Evolutionary conservation across 2,329 filamentous ascomycete genomes (phyloP).

Genomic region (Diplodia intermedia): DNA sequence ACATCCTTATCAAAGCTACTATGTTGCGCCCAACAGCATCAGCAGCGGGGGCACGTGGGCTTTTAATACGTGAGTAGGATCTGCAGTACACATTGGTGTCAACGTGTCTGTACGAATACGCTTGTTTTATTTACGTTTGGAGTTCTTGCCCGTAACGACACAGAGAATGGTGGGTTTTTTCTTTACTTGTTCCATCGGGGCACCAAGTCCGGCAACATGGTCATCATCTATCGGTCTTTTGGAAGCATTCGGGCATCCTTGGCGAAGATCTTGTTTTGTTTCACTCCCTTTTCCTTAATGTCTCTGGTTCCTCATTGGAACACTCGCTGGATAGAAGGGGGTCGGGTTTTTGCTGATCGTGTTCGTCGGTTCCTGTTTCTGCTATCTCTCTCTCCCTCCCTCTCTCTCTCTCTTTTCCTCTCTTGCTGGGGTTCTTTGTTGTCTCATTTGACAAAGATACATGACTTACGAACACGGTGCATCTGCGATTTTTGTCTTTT

Average conservation of each 20-base stretch:
- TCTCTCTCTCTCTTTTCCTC: background rate
- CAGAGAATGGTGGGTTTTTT: background rate
- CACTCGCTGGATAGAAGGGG: background rate
- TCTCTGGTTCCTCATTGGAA: background rate
- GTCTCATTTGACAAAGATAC: background rate
- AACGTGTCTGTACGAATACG: background rate
- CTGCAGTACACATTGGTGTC: background rate
- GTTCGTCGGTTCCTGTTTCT: background rate
- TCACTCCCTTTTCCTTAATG: background rate
- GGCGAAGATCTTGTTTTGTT: background rate
- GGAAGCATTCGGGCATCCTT: background rate
- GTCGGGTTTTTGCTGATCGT: background rate
- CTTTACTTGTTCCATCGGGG: background rate
- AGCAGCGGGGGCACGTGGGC: constrained; percentile 20
- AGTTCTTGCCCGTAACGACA: background rate
- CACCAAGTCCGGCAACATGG: background rate
- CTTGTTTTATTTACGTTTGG: background rate
- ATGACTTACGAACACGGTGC: background rate
- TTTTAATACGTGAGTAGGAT: constrained; percentile 22
- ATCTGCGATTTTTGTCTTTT: background rate
- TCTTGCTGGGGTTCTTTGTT: background rate
- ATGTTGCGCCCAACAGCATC: constrained; percentile 71
- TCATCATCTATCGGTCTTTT: background rate
- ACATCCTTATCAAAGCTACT: constrained; percentile 82
- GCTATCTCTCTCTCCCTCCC: background rate